Percentiles rank a stretch among this genome's conserved stretches.
phyloP scores from a whole-genome alignment of 345 rosid genomes.

The Moricandia moricandioides region DNA sequence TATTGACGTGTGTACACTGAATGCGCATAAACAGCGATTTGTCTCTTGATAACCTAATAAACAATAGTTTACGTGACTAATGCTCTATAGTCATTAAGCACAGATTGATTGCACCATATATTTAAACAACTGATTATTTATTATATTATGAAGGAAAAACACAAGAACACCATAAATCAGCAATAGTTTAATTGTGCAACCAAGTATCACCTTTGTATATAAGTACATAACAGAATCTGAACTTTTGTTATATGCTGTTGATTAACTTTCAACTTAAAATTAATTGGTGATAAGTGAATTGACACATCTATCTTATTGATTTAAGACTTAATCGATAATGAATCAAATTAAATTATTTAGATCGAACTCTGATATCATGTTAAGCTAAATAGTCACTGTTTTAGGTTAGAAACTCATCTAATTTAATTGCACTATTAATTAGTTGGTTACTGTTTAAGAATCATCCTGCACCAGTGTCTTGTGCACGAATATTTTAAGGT shows the following conservation, averaged over 20 bases:
- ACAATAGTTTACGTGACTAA: not conserved
- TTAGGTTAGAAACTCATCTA: no score
- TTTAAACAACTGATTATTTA: not conserved
- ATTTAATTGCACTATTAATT: not conserved
- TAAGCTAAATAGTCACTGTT: no score
- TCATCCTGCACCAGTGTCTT: not conserved
- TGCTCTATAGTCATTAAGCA: constrained; percentile 2
- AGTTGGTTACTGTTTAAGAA: not conserved
- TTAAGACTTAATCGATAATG: no score
- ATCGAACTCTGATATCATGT: no score
- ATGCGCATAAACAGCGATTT: not conserved
- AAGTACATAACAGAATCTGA: not conserved
- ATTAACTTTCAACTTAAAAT: no score
- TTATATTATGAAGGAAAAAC: not conserved
- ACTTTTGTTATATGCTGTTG: no score
- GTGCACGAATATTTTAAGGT: not conserved
- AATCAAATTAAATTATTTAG: no score
- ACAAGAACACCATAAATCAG: not conserved
- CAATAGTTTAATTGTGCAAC: not conserved
- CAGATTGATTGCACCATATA: not conserved
- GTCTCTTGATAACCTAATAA: not conserved
- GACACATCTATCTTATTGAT: no score
- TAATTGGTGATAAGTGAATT: no score
- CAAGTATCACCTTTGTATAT: not conserved
- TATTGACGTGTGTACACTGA: constrained; percentile 5